A percentile compares a stretch with the other conserved stretches of the same genome.
phyloP scores from a whole-genome alignment of 106 monocot genomes.

The Xerophyta viscosa region DNA sequence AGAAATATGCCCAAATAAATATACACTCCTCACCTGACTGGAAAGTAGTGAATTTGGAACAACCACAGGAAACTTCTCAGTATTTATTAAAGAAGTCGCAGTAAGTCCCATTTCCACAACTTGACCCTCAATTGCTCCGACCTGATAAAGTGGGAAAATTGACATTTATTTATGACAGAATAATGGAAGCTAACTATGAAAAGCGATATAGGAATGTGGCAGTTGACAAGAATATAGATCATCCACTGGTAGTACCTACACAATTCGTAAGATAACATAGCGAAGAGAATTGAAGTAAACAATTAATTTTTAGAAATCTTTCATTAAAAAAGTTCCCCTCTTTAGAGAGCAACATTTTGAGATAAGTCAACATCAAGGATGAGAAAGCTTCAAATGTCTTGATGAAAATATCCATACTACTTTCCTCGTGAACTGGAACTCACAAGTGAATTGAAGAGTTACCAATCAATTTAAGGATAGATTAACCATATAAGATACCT shows the following conservation, averaged over 20 bases:
- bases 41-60: slow-evolving; percentile 94
- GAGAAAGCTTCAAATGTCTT: too few species aligned
- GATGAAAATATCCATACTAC: too few species aligned
- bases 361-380: too few species aligned
- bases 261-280: too few species aligned
- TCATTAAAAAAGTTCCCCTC: too few species aligned
- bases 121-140: slow-evolving; percentile 85
- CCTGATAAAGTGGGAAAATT: slow-evolving; percentile 25
- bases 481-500: slow-evolving; percentile 22
- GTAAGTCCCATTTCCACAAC: slow-evolving; percentile 88
- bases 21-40: slow-evolving; percentile 57
- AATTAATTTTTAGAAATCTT: too few species aligned
- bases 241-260: too few species aligned
- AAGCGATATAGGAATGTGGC: neutral
- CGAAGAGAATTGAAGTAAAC: too few species aligned
- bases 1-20: neutral
- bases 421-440: neutral
- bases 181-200: too few species aligned
- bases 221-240: neutral
- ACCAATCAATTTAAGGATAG: neutral
- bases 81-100: slow-evolving; percentile 66
- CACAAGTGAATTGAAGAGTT: neutral
- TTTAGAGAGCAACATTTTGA: too few species aligned
- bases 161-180: neutral
- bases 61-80: slow-evolving; percentile 81